These are phyloP conservation scores for Logfia minima DNA, from an alignment of 129 eudicot species.

Conservation along the genomic window DNA sequence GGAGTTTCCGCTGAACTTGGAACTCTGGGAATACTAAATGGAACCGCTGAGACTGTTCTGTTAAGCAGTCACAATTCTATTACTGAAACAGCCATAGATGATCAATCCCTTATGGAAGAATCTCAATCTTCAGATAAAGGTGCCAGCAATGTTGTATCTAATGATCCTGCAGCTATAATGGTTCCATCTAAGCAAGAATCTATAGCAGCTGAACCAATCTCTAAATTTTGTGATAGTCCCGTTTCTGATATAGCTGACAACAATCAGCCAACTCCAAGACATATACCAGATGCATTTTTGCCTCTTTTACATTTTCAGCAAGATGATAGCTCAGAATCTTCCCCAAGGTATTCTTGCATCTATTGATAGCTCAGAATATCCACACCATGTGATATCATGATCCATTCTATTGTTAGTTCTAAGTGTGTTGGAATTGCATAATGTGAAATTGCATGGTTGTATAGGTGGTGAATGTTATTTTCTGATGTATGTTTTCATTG, in stretches of 20 bases:
- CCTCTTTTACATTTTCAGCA: conserved; percentile 65
- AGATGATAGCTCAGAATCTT: conserved; percentile 81
- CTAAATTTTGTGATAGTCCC: conserved; percentile 40
- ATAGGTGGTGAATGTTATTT: conserved; percentile 7
- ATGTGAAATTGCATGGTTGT: conserved; percentile 10
- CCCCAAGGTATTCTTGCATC: conserved; percentile 58
- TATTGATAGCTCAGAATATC: conserved; percentile 14
- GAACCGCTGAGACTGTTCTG: conserved; percentile 39
- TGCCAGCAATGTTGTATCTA: conserved; percentile 9
- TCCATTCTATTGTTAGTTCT: background rate
- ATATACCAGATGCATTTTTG: conserved; percentile 61
- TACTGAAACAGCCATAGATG: conserved; percentile 33
- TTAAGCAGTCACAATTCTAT: conserved; percentile 40
- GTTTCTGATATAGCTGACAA: conserved; percentile 33
- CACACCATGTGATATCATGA: conserved; percentile 2
- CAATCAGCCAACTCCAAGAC: conserved; percentile 50
- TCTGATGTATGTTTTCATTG: conserved; percentile 9
- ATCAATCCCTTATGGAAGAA: conserved; percentile 29
- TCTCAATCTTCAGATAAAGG: conserved; percentile 26
- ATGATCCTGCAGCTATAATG: conserved; percentile 38
- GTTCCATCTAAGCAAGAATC: conserved; percentile 39
- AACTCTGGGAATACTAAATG: conserved; percentile 40
- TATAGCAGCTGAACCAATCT: conserved; percentile 28
- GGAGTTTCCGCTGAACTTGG: conserved; percentile 41
- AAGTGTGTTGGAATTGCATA: conserved; percentile 1